These are phyloP conservation scores for Fusarium mangiferae DNA, from an alignment of 2,329 filamentous ascomycete genomes.

Conservation along the genomic window DNA sequence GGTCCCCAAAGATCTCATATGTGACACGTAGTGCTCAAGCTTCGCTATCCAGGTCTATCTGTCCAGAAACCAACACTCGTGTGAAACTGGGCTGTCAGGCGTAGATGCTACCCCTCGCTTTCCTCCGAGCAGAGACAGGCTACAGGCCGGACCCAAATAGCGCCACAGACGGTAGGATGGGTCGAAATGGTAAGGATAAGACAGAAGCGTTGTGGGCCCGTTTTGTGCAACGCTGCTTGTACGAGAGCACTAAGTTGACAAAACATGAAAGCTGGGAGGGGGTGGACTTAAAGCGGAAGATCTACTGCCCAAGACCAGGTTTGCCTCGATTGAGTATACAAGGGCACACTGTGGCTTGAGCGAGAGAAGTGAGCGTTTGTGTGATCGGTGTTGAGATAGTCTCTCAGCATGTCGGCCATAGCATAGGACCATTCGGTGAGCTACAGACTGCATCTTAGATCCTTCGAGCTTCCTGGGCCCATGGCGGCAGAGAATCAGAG, in stretches of 20 bases:
- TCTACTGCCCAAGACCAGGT: not conserved
- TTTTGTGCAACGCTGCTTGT: conserved; percentile 15
- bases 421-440: not conserved
- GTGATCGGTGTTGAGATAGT: not conserved
- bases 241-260: not conserved
- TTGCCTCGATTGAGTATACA: not conserved
- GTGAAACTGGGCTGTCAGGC: conserved; percentile 26
- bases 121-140: conserved; percentile 11
- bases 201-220: conserved; percentile 1
- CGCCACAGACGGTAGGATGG: conserved; percentile 4
- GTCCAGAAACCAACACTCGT: not conserved
- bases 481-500: conserved; percentile 38
- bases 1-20: conserved; percentile 11
- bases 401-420: not conserved
- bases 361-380: not conserved
- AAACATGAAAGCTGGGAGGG: not conserved
- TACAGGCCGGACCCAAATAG: not conserved
- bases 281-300: not conserved
- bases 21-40: conserved; percentile 3
- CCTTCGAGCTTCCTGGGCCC: conserved; percentile 1
- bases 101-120: conserved; percentile 4
- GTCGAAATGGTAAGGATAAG: not conserved
- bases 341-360: not conserved
- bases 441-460: not conserved
- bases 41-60: not conserved